Percentiles rank a stretch among this genome's conserved stretches.
Conservation (phyloP, 345 rosid species). For the Sapria himalayana region DNA sequence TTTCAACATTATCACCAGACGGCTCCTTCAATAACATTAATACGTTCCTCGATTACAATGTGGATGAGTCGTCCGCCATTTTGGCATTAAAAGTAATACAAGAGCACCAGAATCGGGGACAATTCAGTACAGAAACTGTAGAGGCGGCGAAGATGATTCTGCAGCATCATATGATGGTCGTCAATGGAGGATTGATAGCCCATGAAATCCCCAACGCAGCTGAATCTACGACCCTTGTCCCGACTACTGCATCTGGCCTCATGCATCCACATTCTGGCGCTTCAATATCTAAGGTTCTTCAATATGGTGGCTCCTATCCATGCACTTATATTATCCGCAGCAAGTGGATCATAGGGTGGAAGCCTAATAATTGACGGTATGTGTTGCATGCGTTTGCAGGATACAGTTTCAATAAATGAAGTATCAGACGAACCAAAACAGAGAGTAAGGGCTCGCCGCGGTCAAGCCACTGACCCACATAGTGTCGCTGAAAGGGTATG, state of each 20-base stretch:
- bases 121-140: conserved; percentile 1
- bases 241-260: too few relatives aligned
- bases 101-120: conserved; percentile 27
- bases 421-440: conserved; percentile 53
- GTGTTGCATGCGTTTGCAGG: too few relatives aligned
- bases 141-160: conserved; percentile 22
- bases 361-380: too few relatives aligned
- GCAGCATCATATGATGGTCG: conserved; percentile 39
- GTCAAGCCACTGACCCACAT: conserved; percentile 98
- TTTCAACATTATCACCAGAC: conserved; percentile 9
- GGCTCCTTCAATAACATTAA: conserved; percentile 7
- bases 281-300: background rate
- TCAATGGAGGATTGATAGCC: conserved; percentile 22
- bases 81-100: conserved; percentile 26
- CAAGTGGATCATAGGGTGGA: conserved; percentile 28
- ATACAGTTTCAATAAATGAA: too few relatives aligned
- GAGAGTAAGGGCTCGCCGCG: conserved; percentile 82
- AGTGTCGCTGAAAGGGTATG: conserved; percentile 89
- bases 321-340: background rate
- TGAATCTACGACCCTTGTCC: background rate
- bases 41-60: conserved; percentile 18
- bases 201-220: conserved; percentile 13
- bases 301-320: background rate
- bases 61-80: conserved; percentile 21
- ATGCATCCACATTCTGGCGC: too few relatives aligned